Base-by-base conservation (phyloP, 768 basidiomycete genomes). In the Boletus rubescentipes region DNA sequence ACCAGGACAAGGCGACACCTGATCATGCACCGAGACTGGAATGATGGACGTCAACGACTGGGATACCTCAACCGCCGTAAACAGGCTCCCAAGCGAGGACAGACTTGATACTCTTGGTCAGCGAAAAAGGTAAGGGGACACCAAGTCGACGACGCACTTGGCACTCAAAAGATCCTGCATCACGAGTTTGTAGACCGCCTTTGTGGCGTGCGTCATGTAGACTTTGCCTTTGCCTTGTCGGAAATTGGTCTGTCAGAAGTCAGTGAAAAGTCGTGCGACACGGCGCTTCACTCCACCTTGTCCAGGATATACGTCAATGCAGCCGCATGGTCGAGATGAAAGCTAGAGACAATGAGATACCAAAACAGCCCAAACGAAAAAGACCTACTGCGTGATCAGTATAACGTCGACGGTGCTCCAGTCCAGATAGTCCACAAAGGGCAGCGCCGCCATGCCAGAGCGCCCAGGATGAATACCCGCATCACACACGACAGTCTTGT, bases 191-290 rank as follows among this genome's bases (percentile, higher is more conserved):
- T 98, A 94, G 46, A 98, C 82, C 3, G 93, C 95, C 72, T 98
- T 99, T 11, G 96, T 99, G 2, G 96, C 93, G 71, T 94, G 92
- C 3, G 96, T 98, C 96, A 98, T 99, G 75, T 98, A 99, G 9
- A 98, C 93, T 63, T 95, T 96, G 18, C 96, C 96, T 53, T 87
- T 88, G 18, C 96, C 96, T 67, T 97, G 92, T 66, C 84, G 77
- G 70, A 99, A 98, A 72, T 97, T 98, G n/a, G 96, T 98, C 96
- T 98, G 60, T 29, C 9, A 36, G 34, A 9, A 20, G 39, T 39
- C 10, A 55, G 49, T 23, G 48, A 52, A n/a, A 23, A 3, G 32
- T n/a, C 15, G 16, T 26, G 21, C 6, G 18, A 44, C 34, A 26
- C 20, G 44, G 29, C 2, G 0, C 21, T 16, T 30, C 14, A 32